Evolutionary conservation across 2,329 filamentous ascomycete species (phyloP).

Genomic region (Ascochyta fabae): DNA sequence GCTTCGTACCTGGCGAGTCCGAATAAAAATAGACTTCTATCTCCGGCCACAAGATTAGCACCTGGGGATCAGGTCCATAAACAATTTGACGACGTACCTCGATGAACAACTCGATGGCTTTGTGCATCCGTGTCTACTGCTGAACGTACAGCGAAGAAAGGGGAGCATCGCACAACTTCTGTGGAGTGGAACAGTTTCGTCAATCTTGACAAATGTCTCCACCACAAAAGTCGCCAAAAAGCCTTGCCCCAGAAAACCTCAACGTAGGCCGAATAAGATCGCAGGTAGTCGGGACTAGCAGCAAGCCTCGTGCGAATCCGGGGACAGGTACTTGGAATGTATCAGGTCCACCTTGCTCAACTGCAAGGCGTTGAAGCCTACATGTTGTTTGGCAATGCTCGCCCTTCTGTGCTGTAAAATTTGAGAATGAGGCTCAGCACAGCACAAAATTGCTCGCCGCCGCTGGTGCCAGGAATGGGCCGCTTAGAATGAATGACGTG

Average conservation of each 20-base stretch:
- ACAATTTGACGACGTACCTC: constrained; percentile 4
- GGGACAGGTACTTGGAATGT: background rate
- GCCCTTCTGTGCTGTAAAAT: background rate
- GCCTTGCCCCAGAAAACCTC: constrained; percentile 2
- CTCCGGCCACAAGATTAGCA: constrained; percentile 8
- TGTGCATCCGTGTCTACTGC: background rate
- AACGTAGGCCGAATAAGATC: constrained; percentile 13
- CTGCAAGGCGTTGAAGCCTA: background rate
- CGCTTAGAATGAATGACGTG: constrained; percentile 26
- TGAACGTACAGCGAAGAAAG: background rate
- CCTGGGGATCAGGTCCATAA: constrained; percentile 9
- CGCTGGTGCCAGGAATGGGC: constrained; percentile 12
- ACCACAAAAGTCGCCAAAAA: constrained; percentile 1
- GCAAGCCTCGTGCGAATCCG: constrained; percentile 4
- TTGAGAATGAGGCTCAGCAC: constrained; percentile 6
- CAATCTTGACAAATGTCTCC: constrained; percentile 1
- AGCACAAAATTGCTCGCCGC: constrained; percentile 10
- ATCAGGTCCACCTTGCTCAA: background rate
- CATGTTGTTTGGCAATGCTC: background rate
- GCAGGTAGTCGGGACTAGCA: background rate
- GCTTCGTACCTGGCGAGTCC: constrained; percentile 13
- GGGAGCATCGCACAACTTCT: background rate
- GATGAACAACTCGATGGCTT: background rate
- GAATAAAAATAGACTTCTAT: constrained; percentile 27
- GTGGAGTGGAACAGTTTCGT: background rate